These are phyloP conservation scores for Apophysomyces trapeziformis DNA, from an alignment of 371 early-diverging fungal species.

Conservation along the genomic window DNA sequence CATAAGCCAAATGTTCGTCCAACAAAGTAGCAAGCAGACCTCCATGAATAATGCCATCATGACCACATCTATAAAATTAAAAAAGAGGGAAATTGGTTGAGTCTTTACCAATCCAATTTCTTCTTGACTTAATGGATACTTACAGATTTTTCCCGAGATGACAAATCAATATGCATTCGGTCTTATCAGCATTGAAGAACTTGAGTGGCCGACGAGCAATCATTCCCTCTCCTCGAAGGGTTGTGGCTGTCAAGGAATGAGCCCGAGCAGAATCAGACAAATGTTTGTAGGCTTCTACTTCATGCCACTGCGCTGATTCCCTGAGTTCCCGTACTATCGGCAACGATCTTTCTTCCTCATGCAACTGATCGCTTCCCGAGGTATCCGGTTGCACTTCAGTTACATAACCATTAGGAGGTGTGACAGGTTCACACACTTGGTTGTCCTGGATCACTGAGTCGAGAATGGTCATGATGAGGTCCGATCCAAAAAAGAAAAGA, in stretches of 20 bases:
- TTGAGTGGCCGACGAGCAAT: slow-evolving; percentile 49
- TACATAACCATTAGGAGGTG: slow-evolving; percentile 3
- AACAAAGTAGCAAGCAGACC: slow-evolving; percentile 76
- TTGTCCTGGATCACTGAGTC: neutral
- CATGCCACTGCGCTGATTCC: slow-evolving; percentile 36
- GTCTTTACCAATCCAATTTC: no score
- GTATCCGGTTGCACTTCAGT: neutral
- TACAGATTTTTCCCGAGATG: slow-evolving; percentile 49
- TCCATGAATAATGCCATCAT: slow-evolving; percentile 79
- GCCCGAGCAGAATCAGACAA: slow-evolving; percentile 38
- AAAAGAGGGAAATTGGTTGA: no score
- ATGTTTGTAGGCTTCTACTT: slow-evolving; percentile 48
- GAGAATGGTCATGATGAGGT: neutral
- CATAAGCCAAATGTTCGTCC: slow-evolving; percentile 65
- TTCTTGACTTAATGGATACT: slow-evolving; percentile 11
- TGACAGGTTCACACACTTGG: neutral
- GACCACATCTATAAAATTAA: slow-evolving; percentile 57
- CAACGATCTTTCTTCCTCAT: slow-evolving; percentile 32
- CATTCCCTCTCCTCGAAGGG: slow-evolving; percentile 51
- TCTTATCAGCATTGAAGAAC: slow-evolving; percentile 48
- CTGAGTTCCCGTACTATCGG: slow-evolving; percentile 31
- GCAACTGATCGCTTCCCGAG: slow-evolving; percentile 17
- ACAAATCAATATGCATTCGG: slow-evolving; percentile 40
- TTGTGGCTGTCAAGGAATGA: slow-evolving; percentile 59
- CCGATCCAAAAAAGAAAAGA: no score